Evolutionary conservation across 495 filamentous ascomycete species (phyloP).

Genomic region (Penicillium crystallinum): DNA sequence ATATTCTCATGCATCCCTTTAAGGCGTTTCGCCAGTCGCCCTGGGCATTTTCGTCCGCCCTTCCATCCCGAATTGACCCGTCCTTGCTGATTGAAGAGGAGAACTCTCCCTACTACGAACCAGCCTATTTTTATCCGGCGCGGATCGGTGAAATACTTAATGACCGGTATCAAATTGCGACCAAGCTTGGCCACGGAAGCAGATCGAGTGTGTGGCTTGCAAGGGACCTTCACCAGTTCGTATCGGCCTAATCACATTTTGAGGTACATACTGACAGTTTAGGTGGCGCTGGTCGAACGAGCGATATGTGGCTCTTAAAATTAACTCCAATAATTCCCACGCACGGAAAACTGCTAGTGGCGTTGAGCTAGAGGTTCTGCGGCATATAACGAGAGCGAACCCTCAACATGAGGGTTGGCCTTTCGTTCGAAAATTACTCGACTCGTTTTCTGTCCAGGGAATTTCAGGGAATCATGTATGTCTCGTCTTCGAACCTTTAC

Average conservation of each 20-base stretch:
- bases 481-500: slow-evolving; percentile 24
- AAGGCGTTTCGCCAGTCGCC: slow-evolving; percentile 2
- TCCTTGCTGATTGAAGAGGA: slow-evolving; percentile 31
- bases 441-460: slow-evolving; percentile 26
- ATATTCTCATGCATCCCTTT: not conserved
- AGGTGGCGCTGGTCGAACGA: slow-evolving; percentile 27
- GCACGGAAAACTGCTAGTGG: slow-evolving; percentile 13
- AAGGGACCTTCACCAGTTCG: slow-evolving; percentile 26
- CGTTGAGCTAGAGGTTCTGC: slow-evolving; percentile 15
- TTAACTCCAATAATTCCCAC: slow-evolving; percentile 17
- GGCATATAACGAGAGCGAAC: slow-evolving; percentile 14
- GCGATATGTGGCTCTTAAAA: slow-evolving; percentile 33
- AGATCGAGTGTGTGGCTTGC: slow-evolving; percentile 38
- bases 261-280: not conserved
- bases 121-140: slow-evolving; percentile 31
- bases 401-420: slow-evolving; percentile 40
- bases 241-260: slow-evolving; percentile 1
- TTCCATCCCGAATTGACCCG: slow-evolving; percentile 7
- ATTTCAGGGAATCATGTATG: slow-evolving; percentile 21
- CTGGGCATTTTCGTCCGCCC: slow-evolving; percentile 1
- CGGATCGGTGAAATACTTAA: slow-evolving; percentile 32
- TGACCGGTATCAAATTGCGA: slow-evolving; percentile 31
- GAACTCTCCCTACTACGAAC: slow-evolving; percentile 28
- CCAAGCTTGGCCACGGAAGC: slow-evolving; percentile 37
- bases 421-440: slow-evolving; percentile 25